A percentile compares a stretch with the other conserved stretches of the same genome.
Evolutionary conservation across 1,284 basidiomycete species (phyloP).

Genomic region (Tilletia caries): DNA sequence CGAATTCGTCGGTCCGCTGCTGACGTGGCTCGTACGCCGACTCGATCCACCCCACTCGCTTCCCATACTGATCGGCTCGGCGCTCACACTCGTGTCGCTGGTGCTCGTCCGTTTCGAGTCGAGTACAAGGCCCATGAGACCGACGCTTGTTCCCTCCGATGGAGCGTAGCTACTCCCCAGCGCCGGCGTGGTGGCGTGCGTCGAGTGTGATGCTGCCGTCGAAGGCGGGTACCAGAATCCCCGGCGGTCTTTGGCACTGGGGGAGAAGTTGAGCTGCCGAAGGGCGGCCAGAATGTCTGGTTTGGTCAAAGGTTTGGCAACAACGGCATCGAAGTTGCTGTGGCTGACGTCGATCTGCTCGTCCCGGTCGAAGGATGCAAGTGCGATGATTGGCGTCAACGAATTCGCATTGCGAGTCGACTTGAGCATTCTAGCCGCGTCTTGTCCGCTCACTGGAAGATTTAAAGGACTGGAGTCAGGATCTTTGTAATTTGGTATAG

Average conservation of each 20-base stretch:
- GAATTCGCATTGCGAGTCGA: constrained; percentile 88
- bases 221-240: constrained; percentile 7
- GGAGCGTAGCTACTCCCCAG: neutral
- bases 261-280: constrained; percentile 20
- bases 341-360: constrained; percentile 38
- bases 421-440: constrained; percentile 87
- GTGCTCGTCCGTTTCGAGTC: neutral
- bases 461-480: neutral
- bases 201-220: neutral
- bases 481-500: too few relatives aligned
- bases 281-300: constrained; percentile 36
- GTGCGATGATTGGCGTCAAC: constrained; percentile 82
- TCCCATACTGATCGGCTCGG: neutral
- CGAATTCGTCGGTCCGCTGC: neutral
- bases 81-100: neutral
- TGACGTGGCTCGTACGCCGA: neutral
- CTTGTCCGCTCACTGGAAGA: constrained; percentile 75
- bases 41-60: neutral
- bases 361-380: constrained; percentile 56
- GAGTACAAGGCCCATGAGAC: neutral
- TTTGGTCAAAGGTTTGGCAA: constrained; percentile 45
- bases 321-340: constrained; percentile 57
- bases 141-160: neutral
- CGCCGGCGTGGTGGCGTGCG: neutral
- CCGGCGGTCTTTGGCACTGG: neutral